These are phyloP conservation scores for Populus hybrid DNA, from an alignment of 441 rosid species.

Conservation along the genomic window DNA sequence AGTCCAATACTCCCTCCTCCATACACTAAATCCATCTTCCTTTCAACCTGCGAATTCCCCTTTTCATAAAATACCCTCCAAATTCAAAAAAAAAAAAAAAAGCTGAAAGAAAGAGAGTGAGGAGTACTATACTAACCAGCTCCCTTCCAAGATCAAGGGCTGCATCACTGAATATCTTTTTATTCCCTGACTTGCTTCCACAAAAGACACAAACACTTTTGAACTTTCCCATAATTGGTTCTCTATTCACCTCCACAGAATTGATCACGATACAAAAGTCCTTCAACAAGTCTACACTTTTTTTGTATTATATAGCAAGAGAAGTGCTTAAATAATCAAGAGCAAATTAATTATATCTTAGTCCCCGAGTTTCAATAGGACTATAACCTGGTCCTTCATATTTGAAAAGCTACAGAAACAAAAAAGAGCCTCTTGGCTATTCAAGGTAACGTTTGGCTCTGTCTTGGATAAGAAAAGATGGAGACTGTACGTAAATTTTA, in stretches of 20 bases:
- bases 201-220: conserved; percentile 49
- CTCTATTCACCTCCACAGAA: not conserved
- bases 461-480: no score
- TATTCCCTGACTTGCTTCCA: conserved; percentile 50
- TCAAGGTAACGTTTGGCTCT: no score
- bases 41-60: no score
- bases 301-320: not conserved
- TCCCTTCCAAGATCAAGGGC: conserved; percentile 40
- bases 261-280: not conserved
- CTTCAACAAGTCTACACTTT: not conserved
- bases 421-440: no score
- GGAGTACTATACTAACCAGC: conserved; percentile 28
- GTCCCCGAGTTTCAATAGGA: not conserved
- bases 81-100: no score
- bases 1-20: no score
- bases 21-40: no score
- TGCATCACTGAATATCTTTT: conserved; percentile 41
- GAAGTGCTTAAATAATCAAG: not conserved
- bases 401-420: not conserved
- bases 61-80: no score
- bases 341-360: not conserved
- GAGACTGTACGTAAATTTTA: no score
- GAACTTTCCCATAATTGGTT: conserved; percentile 35
- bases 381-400: not conserved
- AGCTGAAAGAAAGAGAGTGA: not conserved